Percentiles rank a stretch among this genome's conserved stretches.
These are phyloP conservation scores for Panaeolus cyanescens DNA, from an alignment of 768 basidiomycete species.

Conservation along the genomic window DNA sequence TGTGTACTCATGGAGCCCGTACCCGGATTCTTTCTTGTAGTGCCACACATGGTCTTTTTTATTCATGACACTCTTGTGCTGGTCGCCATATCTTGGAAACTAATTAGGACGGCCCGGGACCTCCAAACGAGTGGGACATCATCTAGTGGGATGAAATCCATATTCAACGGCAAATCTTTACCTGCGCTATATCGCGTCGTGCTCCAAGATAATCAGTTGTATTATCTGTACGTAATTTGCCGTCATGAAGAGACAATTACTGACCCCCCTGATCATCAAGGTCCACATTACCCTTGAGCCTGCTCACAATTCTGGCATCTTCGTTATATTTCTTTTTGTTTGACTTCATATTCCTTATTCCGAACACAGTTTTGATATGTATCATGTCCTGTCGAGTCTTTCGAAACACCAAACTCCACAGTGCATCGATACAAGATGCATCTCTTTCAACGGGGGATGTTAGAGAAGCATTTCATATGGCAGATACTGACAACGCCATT, in stretches of 20 bases:
- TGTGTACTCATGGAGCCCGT: slow-evolving; percentile 14
- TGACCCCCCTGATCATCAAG: background rate
- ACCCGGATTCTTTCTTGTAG: slow-evolving; percentile 5
- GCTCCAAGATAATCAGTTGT: slow-evolving; percentile 30
- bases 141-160: slow-evolving; percentile 9
- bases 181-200: slow-evolving; percentile 26
- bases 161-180: slow-evolving; percentile 22
- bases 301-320: slow-evolving; percentile 9
- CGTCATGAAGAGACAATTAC: background rate
- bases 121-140: background rate
- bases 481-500: no score
- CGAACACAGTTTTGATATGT: slow-evolving; percentile 14
- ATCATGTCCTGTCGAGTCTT: slow-evolving; percentile 17
- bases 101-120: slow-evolving; percentile 22
- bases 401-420: slow-evolving; percentile 17
- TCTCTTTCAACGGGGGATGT: background rate
- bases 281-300: slow-evolving; percentile 5
- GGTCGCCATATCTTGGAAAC: slow-evolving; percentile 29
- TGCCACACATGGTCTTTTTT: slow-evolving; percentile 19
- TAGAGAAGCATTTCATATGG: background rate
- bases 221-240: slow-evolving; percentile 30
- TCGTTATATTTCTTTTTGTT: background rate
- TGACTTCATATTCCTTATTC: slow-evolving; percentile 7
- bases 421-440: background rate
- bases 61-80: slow-evolving; percentile 31